Conservation (phyloP, 2,329 filamentous ascomycete genomes). For the Penicillium frequentans region DNA sequence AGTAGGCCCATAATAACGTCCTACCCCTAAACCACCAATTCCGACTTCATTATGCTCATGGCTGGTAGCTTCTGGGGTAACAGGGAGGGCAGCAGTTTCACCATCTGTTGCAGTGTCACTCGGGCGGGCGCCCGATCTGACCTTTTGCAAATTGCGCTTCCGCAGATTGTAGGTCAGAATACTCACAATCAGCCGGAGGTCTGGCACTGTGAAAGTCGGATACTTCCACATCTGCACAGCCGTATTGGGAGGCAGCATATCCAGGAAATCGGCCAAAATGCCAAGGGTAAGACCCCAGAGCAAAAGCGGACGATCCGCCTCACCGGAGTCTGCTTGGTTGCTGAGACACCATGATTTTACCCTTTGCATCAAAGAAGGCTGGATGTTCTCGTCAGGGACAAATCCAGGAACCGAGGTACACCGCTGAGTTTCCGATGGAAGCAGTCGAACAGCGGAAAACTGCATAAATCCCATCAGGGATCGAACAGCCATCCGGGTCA, state of each 20-base stretch:
- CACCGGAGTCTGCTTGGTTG: slow-evolving; percentile 28
- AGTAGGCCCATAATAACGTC: slow-evolving; percentile 31
- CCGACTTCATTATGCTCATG: slow-evolving; percentile 38
- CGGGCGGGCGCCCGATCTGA: slow-evolving; percentile 32
- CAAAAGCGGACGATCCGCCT: slow-evolving; percentile 52
- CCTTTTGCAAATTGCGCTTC: slow-evolving; percentile 46
- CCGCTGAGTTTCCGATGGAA: slow-evolving; percentile 62
- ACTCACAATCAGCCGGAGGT: slow-evolving; percentile 61
- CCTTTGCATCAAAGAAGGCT: slow-evolving; percentile 23
- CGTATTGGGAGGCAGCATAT: slow-evolving; percentile 64
- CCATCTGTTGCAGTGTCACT: slow-evolving; percentile 34
- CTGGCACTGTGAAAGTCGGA: slow-evolving; percentile 65
- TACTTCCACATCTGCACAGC: slow-evolving; percentile 65
- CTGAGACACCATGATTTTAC: slow-evolving; percentile 30
- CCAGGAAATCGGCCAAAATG: slow-evolving; percentile 66
- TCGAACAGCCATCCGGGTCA: slow-evolving; percentile 56
- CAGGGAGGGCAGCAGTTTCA: slow-evolving; percentile 34
- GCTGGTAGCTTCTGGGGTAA: slow-evolving; percentile 17
- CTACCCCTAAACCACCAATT: slow-evolving; percentile 38
- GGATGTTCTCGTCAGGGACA: slow-evolving; percentile 36
- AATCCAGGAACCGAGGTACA: slow-evolving; percentile 56
- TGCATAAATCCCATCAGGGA: slow-evolving; percentile 65
- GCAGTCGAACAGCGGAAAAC: slow-evolving; percentile 64
- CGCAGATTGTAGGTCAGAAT: slow-evolving; percentile 60
- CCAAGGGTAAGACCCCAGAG: slow-evolving; percentile 70